phyloP scores from a whole-genome alignment of 768 basidiomycete genomes.

The Suillus placidus region DNA sequence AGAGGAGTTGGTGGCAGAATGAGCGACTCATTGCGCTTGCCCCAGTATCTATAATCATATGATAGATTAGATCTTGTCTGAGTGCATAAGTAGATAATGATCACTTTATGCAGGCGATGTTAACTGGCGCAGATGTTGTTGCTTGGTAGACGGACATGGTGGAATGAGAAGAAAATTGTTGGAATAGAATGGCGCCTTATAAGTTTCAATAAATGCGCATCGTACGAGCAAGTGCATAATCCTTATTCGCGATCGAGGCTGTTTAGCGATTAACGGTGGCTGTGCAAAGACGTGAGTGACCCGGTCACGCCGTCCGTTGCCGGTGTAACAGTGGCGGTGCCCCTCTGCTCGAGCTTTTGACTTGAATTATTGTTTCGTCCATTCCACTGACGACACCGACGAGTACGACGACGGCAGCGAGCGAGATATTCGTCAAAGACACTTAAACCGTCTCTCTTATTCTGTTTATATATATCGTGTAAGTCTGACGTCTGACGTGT shows the following conservation, averaged over 20 bases:
- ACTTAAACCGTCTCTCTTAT: constrained; percentile 21
- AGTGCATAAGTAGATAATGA: constrained; percentile 21
- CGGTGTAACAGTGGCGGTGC: constrained; percentile 2
- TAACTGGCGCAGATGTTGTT: constrained; percentile 91
- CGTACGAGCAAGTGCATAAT: constrained; percentile 11
- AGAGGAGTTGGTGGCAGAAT: constrained; percentile 96
- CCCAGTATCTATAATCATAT: constrained; percentile 82
- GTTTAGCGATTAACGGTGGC: constrained; percentile 20
- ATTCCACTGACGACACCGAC: constrained; percentile 20
- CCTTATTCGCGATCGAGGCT: constrained; percentile 12
- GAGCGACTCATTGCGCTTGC: constrained; percentile 93
- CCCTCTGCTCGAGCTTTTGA: constrained; percentile 14
- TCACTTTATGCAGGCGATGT: constrained; percentile 98
- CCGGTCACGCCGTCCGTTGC: constrained; percentile 8
- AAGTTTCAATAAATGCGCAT: constrained; percentile 14
- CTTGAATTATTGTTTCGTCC: neutral
- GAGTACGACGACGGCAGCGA: constrained; percentile 15
- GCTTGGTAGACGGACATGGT: constrained; percentile 74
- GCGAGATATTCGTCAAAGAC: constrained; percentile 20
- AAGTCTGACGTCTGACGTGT: constrained; percentile 4
- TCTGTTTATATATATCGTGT: constrained; percentile 6
- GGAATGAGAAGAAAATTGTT: constrained; percentile 13
- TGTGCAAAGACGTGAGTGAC: constrained; percentile 16
- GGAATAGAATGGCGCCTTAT: constrained; percentile 9
- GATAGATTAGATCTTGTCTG: constrained; percentile 11